Conservation (phyloP, 2,329 filamentous ascomycete genomes). For the Penicillium sp. region DNA sequence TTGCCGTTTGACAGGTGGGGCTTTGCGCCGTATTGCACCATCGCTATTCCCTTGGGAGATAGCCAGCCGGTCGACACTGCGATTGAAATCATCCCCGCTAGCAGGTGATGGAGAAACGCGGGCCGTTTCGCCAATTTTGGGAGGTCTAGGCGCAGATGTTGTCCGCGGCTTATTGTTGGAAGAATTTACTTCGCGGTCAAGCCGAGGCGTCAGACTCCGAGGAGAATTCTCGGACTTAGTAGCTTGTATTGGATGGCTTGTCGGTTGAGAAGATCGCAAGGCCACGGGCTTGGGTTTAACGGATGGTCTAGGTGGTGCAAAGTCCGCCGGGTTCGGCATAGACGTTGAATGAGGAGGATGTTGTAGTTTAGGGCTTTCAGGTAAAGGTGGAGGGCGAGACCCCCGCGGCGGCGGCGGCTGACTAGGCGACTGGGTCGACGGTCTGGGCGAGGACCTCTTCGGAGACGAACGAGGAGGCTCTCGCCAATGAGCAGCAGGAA, state of each 20-base stretch:
- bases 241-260: conserved; percentile 14
- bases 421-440: conserved; percentile 2
- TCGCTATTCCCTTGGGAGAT: conserved; percentile 22
- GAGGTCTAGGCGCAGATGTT: conserved; percentile 23
- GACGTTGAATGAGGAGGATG: conserved; percentile 13
- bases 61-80: conserved; percentile 26
- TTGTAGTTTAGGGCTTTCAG: conserved; percentile 19
- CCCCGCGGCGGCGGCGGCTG: conserved; percentile 11
- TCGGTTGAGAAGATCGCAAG: conserved; percentile 26
- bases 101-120: conserved; percentile 31
- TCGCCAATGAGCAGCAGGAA: conserved; percentile 25
- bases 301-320: conserved; percentile 30
- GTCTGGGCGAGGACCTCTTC: conserved; percentile 16
- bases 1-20: conserved; percentile 39
- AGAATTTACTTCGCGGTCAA: conserved; percentile 13
- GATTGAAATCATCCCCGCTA: conserved; percentile 37
- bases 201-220: conserved; percentile 17
- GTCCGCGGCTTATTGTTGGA: conserved; percentile 19
- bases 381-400: conserved; percentile 7
- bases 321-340: conserved; percentile 27
- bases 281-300: conserved; percentile 42
- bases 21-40: conserved; percentile 25
- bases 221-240: conserved; percentile 29
- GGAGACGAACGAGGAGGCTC: conserved; percentile 21
- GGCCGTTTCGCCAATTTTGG: conserved; percentile 7